phyloP scores from a whole-genome alignment of 164 flowering plant genomes.

The Dillenia turbinata region DNA sequence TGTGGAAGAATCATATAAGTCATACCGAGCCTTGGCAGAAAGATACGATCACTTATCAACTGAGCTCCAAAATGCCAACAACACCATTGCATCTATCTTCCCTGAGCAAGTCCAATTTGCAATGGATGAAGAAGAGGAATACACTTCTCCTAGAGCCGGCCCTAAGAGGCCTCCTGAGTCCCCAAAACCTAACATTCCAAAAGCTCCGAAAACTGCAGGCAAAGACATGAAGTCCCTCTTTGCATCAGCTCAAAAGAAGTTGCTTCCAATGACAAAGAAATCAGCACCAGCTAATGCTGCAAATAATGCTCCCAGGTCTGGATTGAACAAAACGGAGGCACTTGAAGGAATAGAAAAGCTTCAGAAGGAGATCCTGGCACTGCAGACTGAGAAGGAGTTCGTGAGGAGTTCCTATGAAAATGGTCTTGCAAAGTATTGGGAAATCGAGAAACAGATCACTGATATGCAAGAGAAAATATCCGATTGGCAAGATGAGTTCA shows the following conservation, averaged over 20 bases:
- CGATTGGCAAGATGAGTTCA: constrained; percentile 60
- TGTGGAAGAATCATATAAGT: constrained; percentile 63
- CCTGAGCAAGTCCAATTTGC: constrained; percentile 60
- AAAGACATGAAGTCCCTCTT: constrained; percentile 26
- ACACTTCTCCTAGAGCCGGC: constrained; percentile 14
- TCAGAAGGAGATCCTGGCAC: constrained; percentile 55
- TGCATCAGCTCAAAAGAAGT: constrained; percentile 26
- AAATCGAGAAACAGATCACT: constrained; percentile 48
- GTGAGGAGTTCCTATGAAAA: constrained; percentile 59
- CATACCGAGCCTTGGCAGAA: constrained; percentile 68
- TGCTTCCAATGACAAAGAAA: constrained; percentile 18
- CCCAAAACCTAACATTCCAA: constrained; percentile 22
- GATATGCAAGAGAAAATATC: constrained; percentile 49
- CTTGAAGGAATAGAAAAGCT: constrained; percentile 56
- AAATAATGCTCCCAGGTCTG: constrained; percentile 29
- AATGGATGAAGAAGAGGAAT: constrained; percentile 54
- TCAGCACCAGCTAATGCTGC: not conserved
- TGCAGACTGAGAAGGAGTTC: constrained; percentile 79
- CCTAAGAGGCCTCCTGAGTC: constrained; percentile 13
- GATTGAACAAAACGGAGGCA: constrained; percentile 54
- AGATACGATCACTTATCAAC: constrained; percentile 58
- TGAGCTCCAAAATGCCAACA: constrained; percentile 65
- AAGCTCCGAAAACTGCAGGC: constrained; percentile 17
- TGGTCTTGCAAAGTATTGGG: constrained; percentile 55
- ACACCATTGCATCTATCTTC: constrained; percentile 55